phyloP scores from a whole-genome alignment of 2,329 filamentous ascomycete genomes.

The Penicillium vulpinum region DNA sequence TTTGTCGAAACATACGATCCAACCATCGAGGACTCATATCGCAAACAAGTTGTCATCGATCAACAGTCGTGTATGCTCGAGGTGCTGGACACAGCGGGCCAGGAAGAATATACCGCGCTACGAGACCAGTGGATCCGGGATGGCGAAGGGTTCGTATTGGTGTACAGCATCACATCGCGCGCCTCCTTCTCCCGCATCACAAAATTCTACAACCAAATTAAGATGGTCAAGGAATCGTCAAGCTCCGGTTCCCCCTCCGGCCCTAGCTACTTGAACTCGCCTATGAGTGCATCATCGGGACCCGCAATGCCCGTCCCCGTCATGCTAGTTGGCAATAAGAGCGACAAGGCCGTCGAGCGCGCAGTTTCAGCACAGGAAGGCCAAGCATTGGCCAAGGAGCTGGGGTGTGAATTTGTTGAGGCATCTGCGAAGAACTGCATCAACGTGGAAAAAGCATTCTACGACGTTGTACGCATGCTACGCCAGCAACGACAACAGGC shows the following conservation, averaged over 20 bases:
- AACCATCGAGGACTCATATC: constrained; percentile 68
- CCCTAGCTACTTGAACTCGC: constrained; percentile 53
- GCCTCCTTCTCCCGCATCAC: constrained; percentile 94
- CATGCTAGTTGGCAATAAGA: constrained; percentile 99
- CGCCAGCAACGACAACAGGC: constrained; percentile 71
- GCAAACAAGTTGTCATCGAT: constrained; percentile 80
- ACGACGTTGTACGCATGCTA: constrained; percentile 90
- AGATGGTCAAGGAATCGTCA: constrained; percentile 88
- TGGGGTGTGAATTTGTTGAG: constrained; percentile 95
- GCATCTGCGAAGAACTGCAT: constrained; percentile 97
- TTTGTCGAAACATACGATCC: constrained; percentile 89
- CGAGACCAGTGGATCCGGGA: constrained; percentile 98
- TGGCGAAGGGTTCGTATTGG: constrained; percentile 93
- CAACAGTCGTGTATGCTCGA: constrained; percentile 95
- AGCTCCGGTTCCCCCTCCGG: constrained; percentile 56
- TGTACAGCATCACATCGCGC: constrained; percentile 97
- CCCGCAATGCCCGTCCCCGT: constrained; percentile 74
- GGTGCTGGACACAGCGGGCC: constrained; percentile 93
- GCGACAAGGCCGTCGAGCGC: constrained; percentile 90
- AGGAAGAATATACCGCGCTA: constrained; percentile 96
- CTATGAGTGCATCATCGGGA: constrained; percentile 46
- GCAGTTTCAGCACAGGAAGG: constrained; percentile 97
- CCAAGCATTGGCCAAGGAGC: constrained; percentile 81
- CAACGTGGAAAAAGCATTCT: constrained; percentile 98
- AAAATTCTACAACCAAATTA: constrained; percentile 94